Conservation (phyloP, 495 filamentous ascomycete genomes). For the Penicillium soppii region DNA sequence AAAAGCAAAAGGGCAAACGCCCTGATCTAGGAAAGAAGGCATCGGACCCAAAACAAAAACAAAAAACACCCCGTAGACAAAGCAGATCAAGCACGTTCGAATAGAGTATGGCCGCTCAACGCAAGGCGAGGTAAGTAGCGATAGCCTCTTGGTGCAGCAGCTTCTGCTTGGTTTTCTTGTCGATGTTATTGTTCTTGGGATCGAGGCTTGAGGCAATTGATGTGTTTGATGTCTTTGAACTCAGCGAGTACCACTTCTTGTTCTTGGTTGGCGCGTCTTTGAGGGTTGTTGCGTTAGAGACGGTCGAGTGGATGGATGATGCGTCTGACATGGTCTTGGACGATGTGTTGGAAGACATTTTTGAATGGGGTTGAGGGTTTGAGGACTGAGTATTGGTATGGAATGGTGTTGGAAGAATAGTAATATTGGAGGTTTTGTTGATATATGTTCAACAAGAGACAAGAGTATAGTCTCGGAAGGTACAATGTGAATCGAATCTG, state of each 20-base stretch:
- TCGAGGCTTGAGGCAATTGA: not conserved
- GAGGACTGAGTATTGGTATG: too few relatives aligned
- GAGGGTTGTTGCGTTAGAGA: conserved; percentile 29
- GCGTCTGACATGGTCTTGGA: conserved; percentile 19
- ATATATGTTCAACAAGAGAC: too few relatives aligned
- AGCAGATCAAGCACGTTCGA: not conserved
- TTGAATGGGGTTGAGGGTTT: not conserved
- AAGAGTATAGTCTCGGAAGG: too few relatives aligned
- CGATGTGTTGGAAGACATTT: conserved; percentile 20
- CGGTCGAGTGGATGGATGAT: conserved; percentile 26
- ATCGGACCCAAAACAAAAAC: too few relatives aligned
- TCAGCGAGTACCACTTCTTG: conserved; percentile 29
- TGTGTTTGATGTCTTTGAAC: conserved; percentile 8
- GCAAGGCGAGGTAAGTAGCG: conserved; percentile 29
- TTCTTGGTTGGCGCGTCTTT: conserved; percentile 17
- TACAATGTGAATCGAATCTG: too few relatives aligned
- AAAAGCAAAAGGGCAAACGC: not conserved
- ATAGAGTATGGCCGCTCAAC: conserved; percentile 20
- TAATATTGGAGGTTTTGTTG: too few relatives aligned
- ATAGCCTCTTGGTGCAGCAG: conserved; percentile 31
- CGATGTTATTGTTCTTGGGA: not conserved
- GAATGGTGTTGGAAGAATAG: too few relatives aligned
- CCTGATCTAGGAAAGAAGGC: too few relatives aligned
- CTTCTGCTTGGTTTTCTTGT: conserved; percentile 12
- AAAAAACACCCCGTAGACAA: too few relatives aligned